A percentile compares a stretch with the other conserved stretches of the same genome.
Conservation (phyloP, 176 grass and related monocot species). For the Aegilops umbellulata region DNA sequence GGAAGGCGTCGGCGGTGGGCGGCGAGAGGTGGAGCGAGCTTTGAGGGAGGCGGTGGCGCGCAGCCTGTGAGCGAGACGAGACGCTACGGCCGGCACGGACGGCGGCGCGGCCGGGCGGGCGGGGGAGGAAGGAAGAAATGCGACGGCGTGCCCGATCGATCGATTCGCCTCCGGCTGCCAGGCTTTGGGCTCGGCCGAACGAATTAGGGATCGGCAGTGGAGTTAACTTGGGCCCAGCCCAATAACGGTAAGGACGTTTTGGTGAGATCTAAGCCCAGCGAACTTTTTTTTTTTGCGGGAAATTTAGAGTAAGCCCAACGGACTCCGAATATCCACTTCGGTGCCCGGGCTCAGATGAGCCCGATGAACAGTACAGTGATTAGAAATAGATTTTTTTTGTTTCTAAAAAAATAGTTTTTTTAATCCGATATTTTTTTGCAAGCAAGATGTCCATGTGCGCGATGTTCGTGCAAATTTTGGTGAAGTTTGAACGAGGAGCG, state of each 20-base stretch:
- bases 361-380: too few relatives aligned
- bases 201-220: background rate
- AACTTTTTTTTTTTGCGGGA: too few relatives aligned
- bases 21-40: background rate
- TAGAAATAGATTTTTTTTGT: too few relatives aligned
- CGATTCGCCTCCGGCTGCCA: background rate
- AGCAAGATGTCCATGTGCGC: too few relatives aligned
- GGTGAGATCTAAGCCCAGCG: background rate
- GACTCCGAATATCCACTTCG: too few relatives aligned
- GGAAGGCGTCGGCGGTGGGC: background rate
- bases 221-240: background rate
- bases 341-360: too few relatives aligned
- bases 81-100: background rate
- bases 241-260: background rate
- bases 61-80: background rate
- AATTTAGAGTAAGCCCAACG: too few relatives aligned
- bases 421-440: too few relatives aligned
- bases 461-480: too few relatives aligned
- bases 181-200: background rate
- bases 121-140: background rate
- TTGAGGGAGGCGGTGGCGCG: background rate
- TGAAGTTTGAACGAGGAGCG: too few relatives aligned
- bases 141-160: background rate
- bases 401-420: too few relatives aligned
- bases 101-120: background rate